These are phyloP conservation scores for Sapria himalayana DNA, from an alignment of 345 rosid species.

Conservation along the genomic window DNA sequence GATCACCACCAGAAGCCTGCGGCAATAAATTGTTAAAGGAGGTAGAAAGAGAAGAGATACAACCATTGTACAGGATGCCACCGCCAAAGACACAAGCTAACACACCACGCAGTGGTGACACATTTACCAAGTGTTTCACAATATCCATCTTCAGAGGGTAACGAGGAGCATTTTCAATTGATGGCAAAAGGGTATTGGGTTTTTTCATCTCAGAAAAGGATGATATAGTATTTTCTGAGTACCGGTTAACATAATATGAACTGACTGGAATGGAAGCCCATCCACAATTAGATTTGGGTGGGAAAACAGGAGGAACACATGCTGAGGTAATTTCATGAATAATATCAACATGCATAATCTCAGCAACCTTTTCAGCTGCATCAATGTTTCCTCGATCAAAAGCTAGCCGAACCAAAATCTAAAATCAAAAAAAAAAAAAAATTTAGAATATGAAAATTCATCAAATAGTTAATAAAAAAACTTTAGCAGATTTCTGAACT, in stretches of 20 bases:
- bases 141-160: conserved; percentile 88
- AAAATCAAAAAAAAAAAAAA: conserved; percentile 20
- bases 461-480: too few relatives aligned
- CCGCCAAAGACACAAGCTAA: conserved; percentile 95
- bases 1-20: conserved; percentile 52
- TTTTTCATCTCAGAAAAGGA: conserved; percentile 58
- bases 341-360: conserved; percentile 89
- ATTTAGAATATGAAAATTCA: too few relatives aligned
- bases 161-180: conserved; percentile 55
- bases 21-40: conserved; percentile 37
- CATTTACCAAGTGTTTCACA: conserved; percentile 74
- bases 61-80: conserved; percentile 55
- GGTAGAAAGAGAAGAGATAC: conserved; percentile 47
- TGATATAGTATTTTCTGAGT: conserved; percentile 40
- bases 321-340: conserved; percentile 95
- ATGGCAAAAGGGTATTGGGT: conserved; percentile 50
- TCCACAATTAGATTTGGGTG: conserved; percentile 85
- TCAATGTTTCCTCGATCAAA: conserved; percentile 91
- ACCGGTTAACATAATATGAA: conserved; percentile 29
- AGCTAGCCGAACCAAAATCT: conserved; percentile 90
- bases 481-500: too few relatives aligned
- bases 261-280: conserved; percentile 91
- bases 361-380: conserved; percentile 93
- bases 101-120: conserved; percentile 84
- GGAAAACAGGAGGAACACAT: conserved; percentile 93